These are phyloP conservation scores for Aureobasidium pullulans DNA, from an alignment of 2,329 filamentous ascomycete genomes.

Conservation along the genomic window DNA sequence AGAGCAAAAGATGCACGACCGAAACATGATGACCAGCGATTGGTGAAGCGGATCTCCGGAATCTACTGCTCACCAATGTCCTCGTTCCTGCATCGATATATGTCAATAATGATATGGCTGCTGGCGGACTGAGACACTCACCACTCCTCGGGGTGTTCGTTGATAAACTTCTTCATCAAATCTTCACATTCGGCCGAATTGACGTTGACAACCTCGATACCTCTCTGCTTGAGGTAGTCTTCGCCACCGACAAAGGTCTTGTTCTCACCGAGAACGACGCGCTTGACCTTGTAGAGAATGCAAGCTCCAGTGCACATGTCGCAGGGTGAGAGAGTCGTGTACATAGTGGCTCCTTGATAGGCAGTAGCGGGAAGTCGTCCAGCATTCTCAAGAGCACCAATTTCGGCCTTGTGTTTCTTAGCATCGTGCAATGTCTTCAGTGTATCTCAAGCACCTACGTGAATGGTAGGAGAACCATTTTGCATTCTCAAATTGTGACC, in stretches of 20 bases:
- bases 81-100: slow-evolving; percentile 26
- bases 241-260: slow-evolving; percentile 68
- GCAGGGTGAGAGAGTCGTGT: slow-evolving; percentile 71
- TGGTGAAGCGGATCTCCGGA: slow-evolving; percentile 21
- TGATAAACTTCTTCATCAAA: slow-evolving; percentile 66
- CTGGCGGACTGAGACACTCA: slow-evolving; percentile 25
- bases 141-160: slow-evolving; percentile 66
- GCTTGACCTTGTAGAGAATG: slow-evolving; percentile 64
- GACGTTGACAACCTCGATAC: slow-evolving; percentile 66
- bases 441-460: slow-evolving; percentile 42
- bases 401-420: slow-evolving; percentile 54
- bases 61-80: slow-evolving; percentile 30
- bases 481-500: slow-evolving; percentile 74
- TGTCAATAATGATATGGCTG: slow-evolving; percentile 10
- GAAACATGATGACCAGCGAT: slow-evolving; percentile 28
- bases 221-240: slow-evolving; percentile 57
- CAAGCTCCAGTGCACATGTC: slow-evolving; percentile 78
- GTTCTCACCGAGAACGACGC: slow-evolving; percentile 73
- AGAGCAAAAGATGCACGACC: slow-evolving; percentile 29
- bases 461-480: slow-evolving; percentile 61
- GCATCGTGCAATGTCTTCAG: not conserved
- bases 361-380: slow-evolving; percentile 62
- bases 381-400: slow-evolving; percentile 65
- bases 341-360: slow-evolving; percentile 60
- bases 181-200: slow-evolving; percentile 57